Evolutionary conservation across 768 basidiomycete species (phyloP), one percentile per base, ranked within the genome.

Genomic region (Pisolithus marmoratus): DNA sequence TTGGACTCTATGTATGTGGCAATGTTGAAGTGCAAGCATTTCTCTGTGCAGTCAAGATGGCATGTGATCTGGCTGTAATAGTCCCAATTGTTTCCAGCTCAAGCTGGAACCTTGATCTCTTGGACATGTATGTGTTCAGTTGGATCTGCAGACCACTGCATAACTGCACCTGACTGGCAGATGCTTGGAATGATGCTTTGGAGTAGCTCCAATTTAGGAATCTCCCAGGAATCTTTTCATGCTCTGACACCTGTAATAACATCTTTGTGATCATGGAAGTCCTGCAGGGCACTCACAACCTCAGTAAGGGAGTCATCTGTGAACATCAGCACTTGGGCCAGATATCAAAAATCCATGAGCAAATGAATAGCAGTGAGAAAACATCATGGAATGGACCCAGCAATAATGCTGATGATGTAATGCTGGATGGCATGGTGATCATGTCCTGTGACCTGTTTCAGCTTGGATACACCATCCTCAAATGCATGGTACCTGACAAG

Each of bases 381-480:
- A 0, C 41, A 17, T 3, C 26, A 36, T 1, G 70, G 54, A 23
- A 66, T 68, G 37, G 61, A 66, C 31, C 64, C 68, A 24, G 70
- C 70, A 41, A 74, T 65, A n/a, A 70, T 48, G 3, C 62, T 38
- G 19, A 76, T 48, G 11, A 75, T 53, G 46, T 68, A 67, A 2
- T 60, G 49, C 54, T 75, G 64, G 4, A 74, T 57, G 19, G 75
- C 63, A 2, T 63, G 54, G 49, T 74, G 70, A 40, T 74, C 72
- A 14, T 62, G 48, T 3, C 73, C 72, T 8, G 72, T 72, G 8
- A 71, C 66, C 53, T 76, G 73, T 46, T 75, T 75, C 24, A 76
- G 45, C n/a, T 56, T 54, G 11, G 70, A 72, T 9, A 76, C 68
- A 0, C 74, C 74, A 17, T 71, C 65, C 17, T 58, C 54, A 48